Conservation (phyloP, 345 rosid species). For the Citrus trifoliata region DNA sequence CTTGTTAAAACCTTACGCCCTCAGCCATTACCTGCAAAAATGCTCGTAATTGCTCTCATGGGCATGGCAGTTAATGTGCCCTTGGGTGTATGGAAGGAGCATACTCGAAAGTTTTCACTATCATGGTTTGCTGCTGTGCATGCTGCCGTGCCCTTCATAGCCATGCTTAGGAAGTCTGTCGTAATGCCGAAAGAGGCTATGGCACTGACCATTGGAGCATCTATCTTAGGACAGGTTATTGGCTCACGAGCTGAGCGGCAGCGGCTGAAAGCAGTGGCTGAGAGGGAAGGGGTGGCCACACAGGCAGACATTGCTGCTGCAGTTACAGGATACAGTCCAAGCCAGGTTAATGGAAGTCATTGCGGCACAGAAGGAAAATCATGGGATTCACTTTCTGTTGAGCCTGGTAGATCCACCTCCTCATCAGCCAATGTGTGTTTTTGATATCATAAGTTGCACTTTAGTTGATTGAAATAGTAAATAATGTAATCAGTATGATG, state of each 20-base stretch:
- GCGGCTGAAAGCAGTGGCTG: conserved; percentile 48
- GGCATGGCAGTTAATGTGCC: conserved; percentile 92
- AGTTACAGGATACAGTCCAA: conserved; percentile 15
- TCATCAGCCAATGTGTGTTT: conserved; percentile 41
- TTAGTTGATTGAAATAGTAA: background rate
- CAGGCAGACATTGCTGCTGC: conserved; percentile 27
- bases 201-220: conserved; percentile 84
- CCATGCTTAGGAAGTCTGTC: conserved; percentile 84
- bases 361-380: conserved; percentile 35
- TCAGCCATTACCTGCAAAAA: conserved; percentile 82
- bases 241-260: conserved; percentile 88
- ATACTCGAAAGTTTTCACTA: conserved; percentile 71
- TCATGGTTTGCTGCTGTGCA: conserved; percentile 87
- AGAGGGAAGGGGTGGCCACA: conserved; percentile 17
- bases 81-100: conserved; percentile 85
- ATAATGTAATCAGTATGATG: background rate
- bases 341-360: conserved; percentile 18
- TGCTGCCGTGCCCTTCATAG: conserved; percentile 94
- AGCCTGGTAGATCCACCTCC: conserved; percentile 12
- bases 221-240: conserved; percentile 79
- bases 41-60: conserved; percentile 72
- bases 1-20: conserved; percentile 72
- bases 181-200: conserved; percentile 86
- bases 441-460: conserved; percentile 12
- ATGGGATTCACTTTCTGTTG: conserved; percentile 15